Conservation (phyloP, 257 asterid genomes). For the Galeopsis tetrahit region DNA sequence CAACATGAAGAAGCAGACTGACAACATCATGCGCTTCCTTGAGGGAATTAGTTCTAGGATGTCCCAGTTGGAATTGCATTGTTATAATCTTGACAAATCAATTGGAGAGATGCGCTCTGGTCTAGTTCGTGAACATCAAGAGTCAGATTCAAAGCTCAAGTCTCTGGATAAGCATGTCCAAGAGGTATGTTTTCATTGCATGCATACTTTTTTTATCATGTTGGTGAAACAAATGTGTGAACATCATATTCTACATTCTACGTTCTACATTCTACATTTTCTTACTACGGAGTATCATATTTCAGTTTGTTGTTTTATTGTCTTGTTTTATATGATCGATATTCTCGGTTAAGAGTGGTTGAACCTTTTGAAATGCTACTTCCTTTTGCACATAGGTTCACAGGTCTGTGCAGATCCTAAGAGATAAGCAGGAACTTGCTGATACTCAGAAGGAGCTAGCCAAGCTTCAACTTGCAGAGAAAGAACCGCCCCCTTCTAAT, state of each 20-base stretch:
- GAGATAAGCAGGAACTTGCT: slow-evolving; percentile 97
- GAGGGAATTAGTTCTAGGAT: slow-evolving; percentile 95
- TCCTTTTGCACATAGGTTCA: slow-evolving; percentile 63
- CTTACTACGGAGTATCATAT: background rate
- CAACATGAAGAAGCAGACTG: slow-evolving; percentile 83
- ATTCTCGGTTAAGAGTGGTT: background rate
- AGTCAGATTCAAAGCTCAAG: slow-evolving; percentile 77
- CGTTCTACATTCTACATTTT: no score
- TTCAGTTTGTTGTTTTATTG: slow-evolving; percentile 10
- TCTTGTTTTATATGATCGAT: background rate
- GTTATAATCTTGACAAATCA: slow-evolving; percentile 91
- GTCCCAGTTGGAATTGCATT: slow-evolving; percentile 87
- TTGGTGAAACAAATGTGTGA: slow-evolving; percentile 4
- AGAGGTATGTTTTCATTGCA: slow-evolving; percentile 60
- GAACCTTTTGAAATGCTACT: background rate
- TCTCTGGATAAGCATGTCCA: slow-evolving; percentile 84
- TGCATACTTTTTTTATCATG: background rate
- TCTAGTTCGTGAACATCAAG: slow-evolving; percentile 74
- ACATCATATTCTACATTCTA: no score
- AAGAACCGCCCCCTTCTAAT: slow-evolving; percentile 60
- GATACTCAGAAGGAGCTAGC: slow-evolving; percentile 93
- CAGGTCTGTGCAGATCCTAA: slow-evolving; percentile 87
- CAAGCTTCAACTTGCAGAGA: slow-evolving; percentile 83
- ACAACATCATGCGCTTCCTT: slow-evolving; percentile 89
- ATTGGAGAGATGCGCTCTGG: slow-evolving; percentile 92